Evolutionary conservation across 352 stramenopile species (phyloP).

Genomic region (Globisporangium canariense): DNA sequence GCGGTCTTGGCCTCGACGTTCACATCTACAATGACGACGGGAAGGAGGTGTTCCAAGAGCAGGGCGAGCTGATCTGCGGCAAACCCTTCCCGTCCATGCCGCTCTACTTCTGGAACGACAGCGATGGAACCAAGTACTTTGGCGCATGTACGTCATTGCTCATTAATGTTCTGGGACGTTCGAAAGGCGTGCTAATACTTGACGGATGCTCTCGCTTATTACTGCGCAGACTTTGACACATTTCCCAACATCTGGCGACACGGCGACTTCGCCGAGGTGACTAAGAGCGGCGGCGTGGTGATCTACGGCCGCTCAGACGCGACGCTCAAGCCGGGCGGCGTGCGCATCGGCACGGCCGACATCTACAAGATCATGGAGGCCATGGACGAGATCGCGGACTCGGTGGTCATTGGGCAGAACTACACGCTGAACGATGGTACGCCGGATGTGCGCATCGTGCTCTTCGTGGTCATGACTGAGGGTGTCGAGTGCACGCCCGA

Average conservation of each 20-base stretch:
- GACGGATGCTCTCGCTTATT: too few species aligned
- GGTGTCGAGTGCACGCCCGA: slow-evolving; percentile 34
- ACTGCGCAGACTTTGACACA: slow-evolving; percentile 56
- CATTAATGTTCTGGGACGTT: slow-evolving; percentile 13
- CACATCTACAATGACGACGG: slow-evolving; percentile 66
- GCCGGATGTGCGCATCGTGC: slow-evolving; percentile 67
- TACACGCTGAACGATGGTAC: slow-evolving; percentile 59
- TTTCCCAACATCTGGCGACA: slow-evolving; percentile 78
- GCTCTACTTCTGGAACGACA: slow-evolving; percentile 78
- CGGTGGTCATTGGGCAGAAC: slow-evolving; percentile 67
- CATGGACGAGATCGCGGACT: slow-evolving; percentile 60
- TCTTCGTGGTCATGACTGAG: slow-evolving; percentile 62
- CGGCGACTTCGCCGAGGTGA: slow-evolving; percentile 79
- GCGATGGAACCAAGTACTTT: slow-evolving; percentile 70
- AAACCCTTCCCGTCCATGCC: slow-evolving; percentile 87
- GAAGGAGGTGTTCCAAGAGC: slow-evolving; percentile 38
- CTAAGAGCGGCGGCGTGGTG: slow-evolving; percentile 52
- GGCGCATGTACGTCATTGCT: slow-evolving; percentile 40
- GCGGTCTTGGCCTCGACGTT: slow-evolving; percentile 76
- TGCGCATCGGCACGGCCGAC: slow-evolving; percentile 74
- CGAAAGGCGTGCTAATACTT: too few species aligned
- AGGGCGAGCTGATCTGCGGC: slow-evolving; percentile 66
- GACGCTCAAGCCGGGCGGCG: slow-evolving; percentile 72
- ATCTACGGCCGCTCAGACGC: slow-evolving; percentile 79
- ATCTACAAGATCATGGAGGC: slow-evolving; percentile 80